Conservation (phyloP, 2,329 filamentous ascomycete genomes). For the Neoascochyta sp. region DNA sequence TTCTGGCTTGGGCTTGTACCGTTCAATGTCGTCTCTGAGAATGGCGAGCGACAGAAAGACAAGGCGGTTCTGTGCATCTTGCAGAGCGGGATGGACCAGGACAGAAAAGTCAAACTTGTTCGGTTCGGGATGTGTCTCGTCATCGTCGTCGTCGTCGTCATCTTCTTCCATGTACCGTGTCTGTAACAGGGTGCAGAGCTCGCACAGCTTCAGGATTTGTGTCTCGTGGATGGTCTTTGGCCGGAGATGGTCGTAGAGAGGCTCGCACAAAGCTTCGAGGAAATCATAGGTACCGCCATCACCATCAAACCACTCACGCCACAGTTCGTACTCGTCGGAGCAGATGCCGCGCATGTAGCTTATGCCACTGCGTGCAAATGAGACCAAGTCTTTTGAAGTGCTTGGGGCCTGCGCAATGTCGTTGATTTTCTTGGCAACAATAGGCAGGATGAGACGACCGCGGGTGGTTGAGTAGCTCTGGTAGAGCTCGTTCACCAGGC, state of each 20-base stretch:
- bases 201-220: conserved; percentile 63
- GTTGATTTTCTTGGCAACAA: conserved; percentile 59
- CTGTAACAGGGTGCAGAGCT: conserved; percentile 63
- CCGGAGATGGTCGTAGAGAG: conserved; percentile 62
- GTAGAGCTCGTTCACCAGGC: conserved; percentile 62
- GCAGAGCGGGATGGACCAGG: conserved; percentile 61
- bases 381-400: conserved; percentile 60
- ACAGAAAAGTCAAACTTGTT: conserved; percentile 59
- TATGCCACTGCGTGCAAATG: conserved; percentile 62
- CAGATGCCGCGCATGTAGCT: conserved; percentile 64
- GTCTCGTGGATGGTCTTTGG: conserved; percentile 65
- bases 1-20: conserved; percentile 61
- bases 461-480: conserved; percentile 60
- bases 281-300: conserved; percentile 63
- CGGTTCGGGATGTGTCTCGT: conserved; percentile 48
- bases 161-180: conserved; percentile 59
- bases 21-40: conserved; percentile 64
- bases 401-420: conserved; percentile 57
- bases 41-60: conserved; percentile 63
- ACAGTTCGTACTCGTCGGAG: conserved; percentile 64
- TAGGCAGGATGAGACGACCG: conserved; percentile 56
- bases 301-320: conserved; percentile 63
- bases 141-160: conserved; percentile 46
- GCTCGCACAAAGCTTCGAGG: conserved; percentile 63
- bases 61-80: conserved; percentile 64